Conservation (phyloP, 2,329 filamentous ascomycete species). For the Epichloe bromicola region DNA sequence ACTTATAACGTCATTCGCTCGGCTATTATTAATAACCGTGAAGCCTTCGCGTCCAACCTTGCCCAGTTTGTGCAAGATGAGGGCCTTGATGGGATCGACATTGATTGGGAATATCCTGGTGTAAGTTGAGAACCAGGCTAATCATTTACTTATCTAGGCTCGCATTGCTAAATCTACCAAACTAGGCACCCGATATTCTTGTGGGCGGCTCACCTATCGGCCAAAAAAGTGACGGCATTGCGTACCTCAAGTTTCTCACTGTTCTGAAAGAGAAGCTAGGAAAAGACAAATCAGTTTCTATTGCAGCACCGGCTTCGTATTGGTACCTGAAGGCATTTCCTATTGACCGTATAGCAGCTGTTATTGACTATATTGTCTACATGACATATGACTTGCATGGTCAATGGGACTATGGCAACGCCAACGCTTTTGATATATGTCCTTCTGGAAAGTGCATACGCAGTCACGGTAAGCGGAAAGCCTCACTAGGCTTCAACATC, state of each 20-base stretch:
- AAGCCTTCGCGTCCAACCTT: slow-evolving; percentile 20
- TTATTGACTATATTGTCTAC: slow-evolving; percentile 22
- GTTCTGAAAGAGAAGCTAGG: slow-evolving; percentile 1
- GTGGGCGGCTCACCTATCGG: too few species aligned
- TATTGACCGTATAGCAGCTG: slow-evolving; percentile 12
- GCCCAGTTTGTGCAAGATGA: slow-evolving; percentile 23
- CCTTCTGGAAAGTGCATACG: not conserved
- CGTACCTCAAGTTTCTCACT: not conserved
- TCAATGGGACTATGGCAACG: slow-evolving; percentile 14
- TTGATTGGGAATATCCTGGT: slow-evolving; percentile 29
- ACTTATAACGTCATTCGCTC: slow-evolving; percentile 13
- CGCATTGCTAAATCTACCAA: too few species aligned
- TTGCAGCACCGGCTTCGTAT: slow-evolving; percentile 19
- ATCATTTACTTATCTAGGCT: too few species aligned
- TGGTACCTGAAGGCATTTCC: slow-evolving; percentile 23
- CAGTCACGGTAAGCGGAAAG: not conserved
- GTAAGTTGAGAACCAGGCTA: slow-evolving; percentile 4
- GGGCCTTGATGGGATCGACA: slow-evolving; percentile 24
- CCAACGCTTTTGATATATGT: slow-evolving; percentile 1
- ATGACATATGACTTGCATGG: slow-evolving; percentile 21
- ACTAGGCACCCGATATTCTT: too few species aligned
- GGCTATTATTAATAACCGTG: slow-evolving; percentile 18
- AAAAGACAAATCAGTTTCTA: slow-evolving; percentile 14
- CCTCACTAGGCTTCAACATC: too few species aligned
- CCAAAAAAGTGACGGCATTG: not conserved